Conservation (phyloP, 331 rosid species). For the Pyracantha coccinea region DNA sequence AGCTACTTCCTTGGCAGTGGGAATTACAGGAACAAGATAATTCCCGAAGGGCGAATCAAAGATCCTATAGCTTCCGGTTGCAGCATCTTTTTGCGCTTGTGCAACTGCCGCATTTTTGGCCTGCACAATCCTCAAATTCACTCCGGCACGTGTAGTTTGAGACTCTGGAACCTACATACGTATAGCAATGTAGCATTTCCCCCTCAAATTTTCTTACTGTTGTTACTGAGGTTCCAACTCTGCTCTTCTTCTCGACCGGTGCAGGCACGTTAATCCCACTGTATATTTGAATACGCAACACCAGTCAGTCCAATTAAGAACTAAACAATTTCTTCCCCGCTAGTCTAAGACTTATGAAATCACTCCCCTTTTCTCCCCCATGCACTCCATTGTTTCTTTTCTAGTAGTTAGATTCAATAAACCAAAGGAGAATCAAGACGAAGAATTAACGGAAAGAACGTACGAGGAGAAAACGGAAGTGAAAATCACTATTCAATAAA, state of each 20-base stretch:
- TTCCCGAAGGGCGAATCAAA: constrained; percentile 48
- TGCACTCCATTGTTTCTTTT: neutral
- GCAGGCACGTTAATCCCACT: neutral
- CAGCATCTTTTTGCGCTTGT: constrained; percentile 50
- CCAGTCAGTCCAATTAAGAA: neutral
- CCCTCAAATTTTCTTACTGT: neutral
- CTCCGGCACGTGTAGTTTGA: constrained; percentile 3
- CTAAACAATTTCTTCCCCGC: neutral
- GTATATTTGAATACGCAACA: neutral
- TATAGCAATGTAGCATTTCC: neutral
- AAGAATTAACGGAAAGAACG: neutral
- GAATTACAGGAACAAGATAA: constrained; percentile 42
- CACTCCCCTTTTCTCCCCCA: neutral
- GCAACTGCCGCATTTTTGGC: constrained; percentile 36
- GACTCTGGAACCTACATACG: constrained; percentile 20
- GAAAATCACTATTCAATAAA: neutral
- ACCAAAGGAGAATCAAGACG: neutral
- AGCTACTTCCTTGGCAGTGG: constrained; percentile 29
- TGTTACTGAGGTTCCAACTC: neutral
- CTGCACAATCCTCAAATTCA: constrained; percentile 28
- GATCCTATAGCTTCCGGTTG: constrained; percentile 35
- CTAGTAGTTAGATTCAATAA: neutral
- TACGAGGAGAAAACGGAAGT: neutral
- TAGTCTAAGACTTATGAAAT: neutral
- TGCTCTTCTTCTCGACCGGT: constrained; percentile 2